Base-by-base conservation (phyloP, 371 early-diverging fungal genomes). In the Basidiobolus heterosporus region DNA sequence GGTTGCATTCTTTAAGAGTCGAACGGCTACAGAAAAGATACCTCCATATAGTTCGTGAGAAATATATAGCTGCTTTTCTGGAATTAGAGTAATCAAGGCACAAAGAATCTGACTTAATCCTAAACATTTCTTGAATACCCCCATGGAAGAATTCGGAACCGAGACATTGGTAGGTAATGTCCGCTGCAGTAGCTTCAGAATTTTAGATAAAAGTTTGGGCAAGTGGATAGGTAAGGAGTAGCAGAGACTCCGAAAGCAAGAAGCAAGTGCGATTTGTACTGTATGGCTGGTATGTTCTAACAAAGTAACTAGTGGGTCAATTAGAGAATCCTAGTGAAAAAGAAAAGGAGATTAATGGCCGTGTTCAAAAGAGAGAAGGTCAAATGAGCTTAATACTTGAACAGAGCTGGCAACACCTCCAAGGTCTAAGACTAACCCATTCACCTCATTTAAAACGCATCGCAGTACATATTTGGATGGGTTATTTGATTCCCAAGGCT, bases 191-290 rank as follows among this genome's bases (percentile, higher is more conserved):
- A 72, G 42, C 20, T 59, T 66, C 41, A 74, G 56, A 0, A 83
- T 60, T 16, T 69, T 69, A 20, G 72, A 73, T 24, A 87, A 56
- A 6, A 85, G 55, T 20, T 63, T 63, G 0, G 78, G 62, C 23
- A 85, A 54, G 38, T 78, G 67, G 15, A 70, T 59, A 1, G 88
- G 85, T n/a, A 75, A 63, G 2, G 85, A 65, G 36, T 65, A 60
- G 47, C 81, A 80, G 3, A 81, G 51, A 49, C 78, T 73, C n/a
- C 75, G 64, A 18, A 91, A 62, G 24, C 77, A 79, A 61, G 78
- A 74, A 0, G 85, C 81, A 1, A 88, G 72, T 0, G 83, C 68
- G 37, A 78, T 58, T 42, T 86, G 86, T 2, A 89, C 85, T 0
- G 80, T 60, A 20, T 75, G 69, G 21, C 75, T 77, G 0, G 82